Evolutionary conservation across 2,329 filamentous ascomycete genomes (phyloP), one percentile per base, ranked within the genome.

Genomic region (Fusarium xylarioides): DNA sequence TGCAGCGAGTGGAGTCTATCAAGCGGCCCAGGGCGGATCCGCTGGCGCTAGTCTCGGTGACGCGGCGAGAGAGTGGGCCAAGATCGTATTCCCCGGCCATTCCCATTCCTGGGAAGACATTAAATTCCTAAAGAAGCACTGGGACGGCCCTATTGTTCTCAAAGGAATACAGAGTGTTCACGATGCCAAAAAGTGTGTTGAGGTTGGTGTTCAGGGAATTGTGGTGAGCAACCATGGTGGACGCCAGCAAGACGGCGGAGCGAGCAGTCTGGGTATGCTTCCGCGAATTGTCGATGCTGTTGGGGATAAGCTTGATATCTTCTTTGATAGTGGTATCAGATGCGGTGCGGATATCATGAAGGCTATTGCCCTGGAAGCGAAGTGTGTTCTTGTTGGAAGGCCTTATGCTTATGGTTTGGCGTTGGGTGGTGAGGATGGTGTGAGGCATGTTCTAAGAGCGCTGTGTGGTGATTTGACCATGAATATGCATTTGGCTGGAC

Each of bases 11-110:
- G 69, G 69, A 16, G 63, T 72, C 19, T 69, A 72, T 18, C 64
- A 72, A 5, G 37, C 69, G 5, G 40, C 66, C 12, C 65, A 73
- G n/a, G 66, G 52, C 26, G 70, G 65, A 59, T 66, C 70, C 19
- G 37, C 56, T 0, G 65, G 70, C 19, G 49, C 55, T 18, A 55
- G 70, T n/a, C 56, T 73, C 19, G 65, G 70, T 5, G 37, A 30
- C 5, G 70, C 65, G 1, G 70, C 70, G 5, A 56, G 66, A 11
- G 70, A 73, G 54, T 73, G 70, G 70, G 65, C 70, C n/a, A 73
- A 73, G 35, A 70, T 73, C 19, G 56, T 73, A 2, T 73, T 73
- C 11, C 69, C 70, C 0, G 65, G 70, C 2, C 70, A 73, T 35
- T 70, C 70, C 0, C 70, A 70, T 53, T 57, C 60, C 2, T 73